These are phyloP conservation scores for Nyssa sinensis DNA, from an alignment of 148 eudicot species.

Conservation along the genomic window DNA sequence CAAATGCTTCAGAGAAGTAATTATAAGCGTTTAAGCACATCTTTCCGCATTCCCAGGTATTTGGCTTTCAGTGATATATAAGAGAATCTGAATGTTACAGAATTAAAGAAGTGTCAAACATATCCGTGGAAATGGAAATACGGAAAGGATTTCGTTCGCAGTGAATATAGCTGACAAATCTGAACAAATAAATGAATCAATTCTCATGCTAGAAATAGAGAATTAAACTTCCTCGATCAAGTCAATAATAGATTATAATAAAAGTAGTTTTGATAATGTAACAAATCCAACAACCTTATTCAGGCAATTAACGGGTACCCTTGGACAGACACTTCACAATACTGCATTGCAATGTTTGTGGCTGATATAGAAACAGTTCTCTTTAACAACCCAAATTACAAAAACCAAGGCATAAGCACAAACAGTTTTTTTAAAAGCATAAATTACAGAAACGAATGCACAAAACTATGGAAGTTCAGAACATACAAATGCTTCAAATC, in stretches of 20 bases:
- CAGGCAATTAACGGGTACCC: neutral
- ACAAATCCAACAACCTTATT: neutral
- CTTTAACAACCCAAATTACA: too few relatives aligned
- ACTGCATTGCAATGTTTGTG: too few relatives aligned
- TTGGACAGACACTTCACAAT: too few relatives aligned
- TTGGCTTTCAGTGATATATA: conserved; percentile 13
- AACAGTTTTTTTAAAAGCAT: too few relatives aligned
- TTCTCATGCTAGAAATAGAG: neutral
- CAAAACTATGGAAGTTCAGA: neutral
- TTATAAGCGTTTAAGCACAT: conserved; percentile 51
- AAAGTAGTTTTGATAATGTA: neutral
- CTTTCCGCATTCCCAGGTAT: conserved; percentile 58
- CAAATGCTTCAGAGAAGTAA: conserved; percentile 25
- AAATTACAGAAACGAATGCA: too few relatives aligned
- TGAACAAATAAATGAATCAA: conserved; percentile 3
- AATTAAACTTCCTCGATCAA: neutral
- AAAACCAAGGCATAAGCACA: too few relatives aligned
- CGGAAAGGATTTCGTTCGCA: neutral
- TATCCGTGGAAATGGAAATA: neutral
- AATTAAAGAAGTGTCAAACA: neutral
- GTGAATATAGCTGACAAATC: neutral
- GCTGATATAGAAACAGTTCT: too few relatives aligned
- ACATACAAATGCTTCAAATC: neutral
- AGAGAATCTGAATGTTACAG: conserved; percentile 12
- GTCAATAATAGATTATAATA: neutral